phyloP scores from a whole-genome alignment of 495 filamentous ascomycete species.

The Aspergillus indologenus region DNA sequence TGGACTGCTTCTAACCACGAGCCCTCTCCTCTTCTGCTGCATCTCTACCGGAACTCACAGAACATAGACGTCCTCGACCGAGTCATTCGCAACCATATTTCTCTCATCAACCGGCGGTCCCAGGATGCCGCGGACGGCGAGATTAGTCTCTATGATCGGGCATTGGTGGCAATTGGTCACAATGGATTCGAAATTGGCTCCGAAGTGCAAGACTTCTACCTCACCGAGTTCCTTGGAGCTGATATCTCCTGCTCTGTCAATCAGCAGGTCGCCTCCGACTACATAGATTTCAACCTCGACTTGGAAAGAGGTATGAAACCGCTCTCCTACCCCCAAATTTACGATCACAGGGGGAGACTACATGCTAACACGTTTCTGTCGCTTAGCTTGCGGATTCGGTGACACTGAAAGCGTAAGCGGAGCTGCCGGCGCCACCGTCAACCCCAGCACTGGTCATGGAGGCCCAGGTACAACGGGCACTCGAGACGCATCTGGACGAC shows the following conservation, averaged over 20 bases:
- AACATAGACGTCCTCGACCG: constrained; percentile 22
- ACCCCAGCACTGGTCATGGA: background rate
- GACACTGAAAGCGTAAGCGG: background rate
- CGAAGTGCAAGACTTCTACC: constrained; percentile 38
- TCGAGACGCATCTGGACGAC: background rate
- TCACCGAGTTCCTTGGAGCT: constrained; percentile 39
- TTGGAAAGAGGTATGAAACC: constrained; percentile 21
- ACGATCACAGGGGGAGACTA: background rate
- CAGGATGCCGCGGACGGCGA: constrained; percentile 36
- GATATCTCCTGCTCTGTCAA: constrained; percentile 10
- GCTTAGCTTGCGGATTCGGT: background rate
- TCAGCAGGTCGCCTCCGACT: constrained; percentile 15
- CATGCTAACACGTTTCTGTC: background rate
- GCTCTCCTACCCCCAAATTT: too few species aligned
- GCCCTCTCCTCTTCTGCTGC: constrained; percentile 22
- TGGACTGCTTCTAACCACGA: background rate
- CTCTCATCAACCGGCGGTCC: constrained; percentile 33
- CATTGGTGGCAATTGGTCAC: constrained; percentile 32
- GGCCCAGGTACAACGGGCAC: background rate
- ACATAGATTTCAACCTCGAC: constrained; percentile 17
- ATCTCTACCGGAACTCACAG: constrained; percentile 23
- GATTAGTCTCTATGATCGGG: constrained; percentile 41
- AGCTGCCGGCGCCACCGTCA: background rate
- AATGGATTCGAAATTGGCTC: constrained; percentile 24
- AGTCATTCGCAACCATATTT: constrained; percentile 30